These are phyloP conservation scores for Flaveria trinervia DNA, from an alignment of 129 eudicot species.

Conservation along the genomic window DNA sequence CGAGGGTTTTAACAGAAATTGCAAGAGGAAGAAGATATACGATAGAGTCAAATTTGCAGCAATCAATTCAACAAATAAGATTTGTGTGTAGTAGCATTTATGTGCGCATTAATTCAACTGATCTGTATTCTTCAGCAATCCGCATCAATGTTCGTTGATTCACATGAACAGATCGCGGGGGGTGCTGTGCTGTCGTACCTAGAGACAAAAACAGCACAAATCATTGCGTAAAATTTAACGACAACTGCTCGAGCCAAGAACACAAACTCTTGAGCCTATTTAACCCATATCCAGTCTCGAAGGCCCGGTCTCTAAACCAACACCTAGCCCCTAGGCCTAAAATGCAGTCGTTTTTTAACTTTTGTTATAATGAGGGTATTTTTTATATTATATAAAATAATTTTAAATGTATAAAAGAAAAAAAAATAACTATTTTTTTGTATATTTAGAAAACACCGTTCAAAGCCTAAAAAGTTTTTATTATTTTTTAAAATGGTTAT, in stretches of 20 bases:
- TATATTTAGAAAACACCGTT: too few species aligned
- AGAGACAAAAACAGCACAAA: background rate
- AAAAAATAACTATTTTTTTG: too few species aligned
- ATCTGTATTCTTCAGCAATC: background rate
- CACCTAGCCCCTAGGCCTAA: background rate
- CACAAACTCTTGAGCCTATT: too few species aligned
- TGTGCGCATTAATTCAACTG: background rate
- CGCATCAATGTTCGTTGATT: slow-evolving; percentile 13
- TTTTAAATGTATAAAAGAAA: too few species aligned
- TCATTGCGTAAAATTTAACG: background rate
- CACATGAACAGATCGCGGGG: slow-evolving; percentile 15
- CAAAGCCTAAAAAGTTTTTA: too few species aligned
- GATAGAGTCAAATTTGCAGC: background rate
- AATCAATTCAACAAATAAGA: background rate
- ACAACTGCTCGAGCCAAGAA: background rate
- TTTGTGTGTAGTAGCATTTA: too few species aligned
- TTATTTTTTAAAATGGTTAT: too few species aligned
- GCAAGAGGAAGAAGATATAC: background rate
- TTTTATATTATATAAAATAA: too few species aligned
- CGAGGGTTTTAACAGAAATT: background rate
- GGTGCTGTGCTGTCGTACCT: background rate
- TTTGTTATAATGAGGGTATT: too few species aligned
- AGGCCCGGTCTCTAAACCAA: background rate
- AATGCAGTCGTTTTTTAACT: too few species aligned
- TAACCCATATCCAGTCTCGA: background rate